These are phyloP conservation scores for Conoideocrella luteorostrata DNA, from an alignment of 2,329 filamentous ascomycete genomes.

Conservation along the genomic window DNA sequence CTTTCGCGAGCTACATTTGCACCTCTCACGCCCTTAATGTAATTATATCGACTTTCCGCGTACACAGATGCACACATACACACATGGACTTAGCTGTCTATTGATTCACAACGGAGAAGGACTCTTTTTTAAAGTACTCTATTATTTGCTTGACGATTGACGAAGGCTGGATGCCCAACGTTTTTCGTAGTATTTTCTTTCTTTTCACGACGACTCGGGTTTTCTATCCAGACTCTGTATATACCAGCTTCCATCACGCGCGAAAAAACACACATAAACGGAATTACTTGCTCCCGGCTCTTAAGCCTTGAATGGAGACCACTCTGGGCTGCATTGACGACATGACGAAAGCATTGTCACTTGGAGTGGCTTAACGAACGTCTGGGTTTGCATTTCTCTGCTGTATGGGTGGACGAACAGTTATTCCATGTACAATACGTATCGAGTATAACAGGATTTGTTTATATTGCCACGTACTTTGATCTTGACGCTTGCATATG, in stretches of 20 bases:
- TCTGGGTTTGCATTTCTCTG: conserved; percentile 2
- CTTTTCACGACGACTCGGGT: conserved; percentile 6
- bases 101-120: not conserved
- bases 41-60: conserved; percentile 2
- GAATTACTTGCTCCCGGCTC: not conserved
- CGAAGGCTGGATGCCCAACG: conserved; percentile 11
- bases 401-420: conserved; percentile 1
- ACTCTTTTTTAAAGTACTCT: conserved; percentile 9
- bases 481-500: no score
- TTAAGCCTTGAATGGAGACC: conserved; percentile 1
- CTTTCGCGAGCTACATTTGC: conserved; percentile 21
- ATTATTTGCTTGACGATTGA: conserved; percentile 18
- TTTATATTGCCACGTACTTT: not conserved
- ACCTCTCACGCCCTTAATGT: conserved; percentile 21
- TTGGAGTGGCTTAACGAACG: conserved; percentile 2
- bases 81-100: not conserved
- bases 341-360: conserved; percentile 5
- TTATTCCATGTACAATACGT: conserved; percentile 4
- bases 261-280: conserved; percentile 1
- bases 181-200: conserved; percentile 5
- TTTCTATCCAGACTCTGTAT: conserved; percentile 1
- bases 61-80: no score
- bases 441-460: conserved; percentile 3
- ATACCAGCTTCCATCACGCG: not conserved
- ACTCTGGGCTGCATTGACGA: conserved; percentile 4